These are phyloP conservation scores for Mortierella sp. DNA, from an alignment of 371 early-diverging fungal genomes.

Conservation along the genomic window DNA sequence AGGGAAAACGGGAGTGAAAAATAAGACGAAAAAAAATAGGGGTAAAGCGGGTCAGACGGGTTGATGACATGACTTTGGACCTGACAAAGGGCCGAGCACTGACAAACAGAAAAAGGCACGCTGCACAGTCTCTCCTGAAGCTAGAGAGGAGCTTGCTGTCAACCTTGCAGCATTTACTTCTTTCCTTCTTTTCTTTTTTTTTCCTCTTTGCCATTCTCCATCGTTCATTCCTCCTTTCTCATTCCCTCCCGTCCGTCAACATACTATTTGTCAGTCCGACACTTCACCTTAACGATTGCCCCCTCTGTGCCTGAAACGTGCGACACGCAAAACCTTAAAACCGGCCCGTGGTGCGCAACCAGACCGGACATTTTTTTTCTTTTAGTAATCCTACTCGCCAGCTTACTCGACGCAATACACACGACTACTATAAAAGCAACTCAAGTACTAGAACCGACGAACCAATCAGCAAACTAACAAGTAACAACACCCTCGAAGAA, in stretches of 20 bases:
- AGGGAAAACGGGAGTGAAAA: not conserved
- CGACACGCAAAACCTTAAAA: not conserved
- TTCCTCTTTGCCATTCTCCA: not conserved
- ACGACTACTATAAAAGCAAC: not conserved
- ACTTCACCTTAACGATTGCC: not conserved
- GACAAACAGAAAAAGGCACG: not conserved
- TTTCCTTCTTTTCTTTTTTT: not conserved
- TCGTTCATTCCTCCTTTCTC: not conserved
- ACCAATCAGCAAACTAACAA: not conserved
- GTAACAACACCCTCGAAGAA: not conserved
- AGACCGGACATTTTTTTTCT: not conserved
- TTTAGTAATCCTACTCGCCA: not conserved
- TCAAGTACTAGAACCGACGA: not conserved
- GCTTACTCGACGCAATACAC: not conserved
- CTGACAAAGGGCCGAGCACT: conserved; percentile 6
- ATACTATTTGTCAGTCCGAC: not conserved
- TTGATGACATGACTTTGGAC: conserved; percentile 11
- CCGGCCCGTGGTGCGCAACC: not conserved
- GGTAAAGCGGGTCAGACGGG: not conserved
- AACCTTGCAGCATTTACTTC: not conserved
- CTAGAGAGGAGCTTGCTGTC: not conserved
- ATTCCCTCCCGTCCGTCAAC: not conserved
- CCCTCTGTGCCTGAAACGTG: not conserved
- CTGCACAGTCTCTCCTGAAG: not conserved
- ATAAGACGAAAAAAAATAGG: not conserved